phyloP scores from a whole-genome alignment of 2,329 filamentous ascomycete genomes.

The Rhinocladiella mackenziei region DNA sequence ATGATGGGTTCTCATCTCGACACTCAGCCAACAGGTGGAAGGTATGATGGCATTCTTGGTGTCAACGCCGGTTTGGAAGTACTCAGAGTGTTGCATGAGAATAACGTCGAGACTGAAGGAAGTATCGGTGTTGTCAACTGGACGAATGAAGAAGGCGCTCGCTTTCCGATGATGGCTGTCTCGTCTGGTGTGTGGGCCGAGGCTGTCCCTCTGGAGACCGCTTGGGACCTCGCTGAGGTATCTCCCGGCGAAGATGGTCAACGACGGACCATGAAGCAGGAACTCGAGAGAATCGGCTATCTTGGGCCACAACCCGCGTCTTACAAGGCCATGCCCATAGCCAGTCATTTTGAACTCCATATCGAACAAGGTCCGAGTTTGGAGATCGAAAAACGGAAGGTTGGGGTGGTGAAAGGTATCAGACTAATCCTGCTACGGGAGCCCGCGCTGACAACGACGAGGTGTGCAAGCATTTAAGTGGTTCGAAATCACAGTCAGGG shows the following conservation, averaged over 20 bases:
- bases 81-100: conserved; percentile 63
- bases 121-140: conserved; percentile 73
- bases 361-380: conserved; percentile 81
- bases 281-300: conserved; percentile 69
- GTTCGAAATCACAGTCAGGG: conserved; percentile 64
- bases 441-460: conserved; percentile 2
- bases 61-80: conserved; percentile 70
- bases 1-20: conserved; percentile 69
- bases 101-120: conserved; percentile 63
- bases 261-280: conserved; percentile 56
- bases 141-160: conserved; percentile 79
- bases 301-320: conserved; percentile 57
- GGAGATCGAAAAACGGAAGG: conserved; percentile 60
- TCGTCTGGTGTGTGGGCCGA: conserved; percentile 73
- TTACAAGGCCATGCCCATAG: conserved; percentile 61
- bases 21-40: conserved; percentile 48
- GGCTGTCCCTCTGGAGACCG: conserved; percentile 59
- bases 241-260: conserved; percentile 37
- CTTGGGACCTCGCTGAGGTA: conserved; percentile 61
- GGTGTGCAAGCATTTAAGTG: conserved; percentile 71
- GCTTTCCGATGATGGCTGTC: conserved; percentile 72
- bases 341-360: conserved; percentile 77
- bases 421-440: not conserved
- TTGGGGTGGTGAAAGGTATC: conserved; percentile 62
- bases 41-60: conserved; percentile 74